Percentiles rank a stretch among this genome's conserved stretches.
Conservation (phyloP, 2,329 filamentous ascomycete species). For the Leptographium lundbergii region DNA sequence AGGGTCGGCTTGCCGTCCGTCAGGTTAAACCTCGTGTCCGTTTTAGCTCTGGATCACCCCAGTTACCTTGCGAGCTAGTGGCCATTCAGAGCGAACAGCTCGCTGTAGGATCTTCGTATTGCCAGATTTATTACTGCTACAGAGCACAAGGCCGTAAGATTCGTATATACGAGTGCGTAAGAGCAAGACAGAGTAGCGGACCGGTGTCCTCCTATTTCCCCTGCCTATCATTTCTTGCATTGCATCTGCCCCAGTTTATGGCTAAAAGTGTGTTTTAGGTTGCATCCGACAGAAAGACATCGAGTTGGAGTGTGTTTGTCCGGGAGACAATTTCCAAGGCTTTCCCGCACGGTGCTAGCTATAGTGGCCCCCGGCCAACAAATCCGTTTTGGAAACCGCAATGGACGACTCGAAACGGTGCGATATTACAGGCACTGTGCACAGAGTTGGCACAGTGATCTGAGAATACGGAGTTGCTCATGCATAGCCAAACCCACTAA, state of each 20-base stretch:
- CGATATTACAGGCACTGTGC: not conserved
- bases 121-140: too few species aligned
- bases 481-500: not conserved
- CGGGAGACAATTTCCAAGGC: not conserved
- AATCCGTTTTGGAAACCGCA: too few species aligned
- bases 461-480: not conserved
- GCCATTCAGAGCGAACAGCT: not conserved
- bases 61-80: not conserved
- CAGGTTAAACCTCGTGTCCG: not conserved
- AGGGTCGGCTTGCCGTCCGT: not conserved
- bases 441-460: too few species aligned
- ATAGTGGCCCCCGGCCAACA: too few species aligned
- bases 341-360: not conserved
- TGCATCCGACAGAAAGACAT: not conserved
- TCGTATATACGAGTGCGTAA: too few species aligned
- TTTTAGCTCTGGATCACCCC: not conserved
- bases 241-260: not conserved
- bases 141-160: too few species aligned
- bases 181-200: too few species aligned
- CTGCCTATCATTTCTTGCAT: not conserved
- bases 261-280: not conserved
- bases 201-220: not conserved
- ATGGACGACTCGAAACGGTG: too few species aligned
- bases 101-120: not conserved
- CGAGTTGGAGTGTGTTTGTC: too few species aligned